A percentile compares a stretch with the other conserved stretches of the same genome.
These are phyloP conservation scores for Acacia melanoxylon DNA, from an alignment of 306 rosid genomes.

Conservation along the genomic window DNA sequence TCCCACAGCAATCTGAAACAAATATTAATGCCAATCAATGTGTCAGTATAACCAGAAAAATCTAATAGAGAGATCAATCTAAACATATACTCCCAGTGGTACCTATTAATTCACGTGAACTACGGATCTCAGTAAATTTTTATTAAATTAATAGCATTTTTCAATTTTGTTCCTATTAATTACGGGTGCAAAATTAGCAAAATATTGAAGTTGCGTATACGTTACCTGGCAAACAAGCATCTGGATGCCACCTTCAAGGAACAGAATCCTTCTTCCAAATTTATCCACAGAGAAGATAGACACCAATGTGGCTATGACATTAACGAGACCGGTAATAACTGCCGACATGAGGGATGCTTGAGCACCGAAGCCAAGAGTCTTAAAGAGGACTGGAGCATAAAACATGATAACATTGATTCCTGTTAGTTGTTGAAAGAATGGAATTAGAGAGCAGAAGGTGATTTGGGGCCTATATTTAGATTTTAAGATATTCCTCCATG, in stretches of 20 bases:
- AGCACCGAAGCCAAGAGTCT: conserved; percentile 27
- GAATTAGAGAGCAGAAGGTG: conserved; percentile 19
- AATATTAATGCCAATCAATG: background rate
- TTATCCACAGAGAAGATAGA: conserved; percentile 24
- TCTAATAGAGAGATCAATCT: too few species aligned
- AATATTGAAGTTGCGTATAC: too few species aligned
- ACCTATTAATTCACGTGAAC: background rate
- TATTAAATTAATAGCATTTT: too few species aligned
- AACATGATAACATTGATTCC: conserved; percentile 33
- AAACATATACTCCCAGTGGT: too few species aligned
- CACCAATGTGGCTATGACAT: conserved; percentile 23
- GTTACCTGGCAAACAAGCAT: conserved; percentile 30
- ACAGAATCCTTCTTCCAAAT: conserved; percentile 30
- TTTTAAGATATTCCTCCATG: conserved; percentile 30
- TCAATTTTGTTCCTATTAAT: too few species aligned
- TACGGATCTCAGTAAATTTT: too few species aligned
- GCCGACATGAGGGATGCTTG: conserved; percentile 28
- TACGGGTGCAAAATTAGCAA: too few species aligned
- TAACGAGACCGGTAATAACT: conserved; percentile 28
- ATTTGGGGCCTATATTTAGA: conserved; percentile 29
- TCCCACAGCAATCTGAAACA: conserved; percentile 32
- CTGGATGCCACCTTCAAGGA: conserved; percentile 30
- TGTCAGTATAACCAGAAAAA: background rate
- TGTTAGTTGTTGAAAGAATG: conserved; percentile 25
- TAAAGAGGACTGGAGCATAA: conserved; percentile 27